Evolutionary conservation across 2,329 filamentous ascomycete species (phyloP).

Genomic region (Cryphonectria nitschkei): DNA sequence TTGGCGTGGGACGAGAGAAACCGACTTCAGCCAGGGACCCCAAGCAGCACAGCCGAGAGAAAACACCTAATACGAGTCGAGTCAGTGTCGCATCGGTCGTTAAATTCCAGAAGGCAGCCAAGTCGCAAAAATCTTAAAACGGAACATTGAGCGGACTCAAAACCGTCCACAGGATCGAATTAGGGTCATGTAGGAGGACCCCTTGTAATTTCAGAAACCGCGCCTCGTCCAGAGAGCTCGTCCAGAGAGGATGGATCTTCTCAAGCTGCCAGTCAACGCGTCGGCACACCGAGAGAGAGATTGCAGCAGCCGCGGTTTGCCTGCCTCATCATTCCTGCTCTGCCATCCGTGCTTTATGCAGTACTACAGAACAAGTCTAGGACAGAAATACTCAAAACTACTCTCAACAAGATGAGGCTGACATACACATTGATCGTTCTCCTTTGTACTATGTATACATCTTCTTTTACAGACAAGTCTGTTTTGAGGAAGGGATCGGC

Average conservation of each 20-base stretch:
- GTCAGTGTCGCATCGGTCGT: slow-evolving; percentile 23
- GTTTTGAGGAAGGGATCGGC: background rate
- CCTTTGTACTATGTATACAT: background rate
- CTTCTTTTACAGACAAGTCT: background rate
- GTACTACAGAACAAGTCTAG: slow-evolving; percentile 1
- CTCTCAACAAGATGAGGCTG: background rate
- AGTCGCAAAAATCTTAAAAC: slow-evolving; percentile 18
- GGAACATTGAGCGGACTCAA: slow-evolving; percentile 21
- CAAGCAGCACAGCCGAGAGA: slow-evolving; percentile 20
- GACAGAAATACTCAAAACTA: background rate
- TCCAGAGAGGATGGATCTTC: background rate
- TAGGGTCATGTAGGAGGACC: background rate
- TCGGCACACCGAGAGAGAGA: background rate
- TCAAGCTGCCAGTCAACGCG: background rate
- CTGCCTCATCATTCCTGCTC: background rate
- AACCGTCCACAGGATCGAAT: background rate
- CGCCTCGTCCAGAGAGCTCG: background rate
- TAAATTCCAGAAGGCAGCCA: slow-evolving; percentile 19
- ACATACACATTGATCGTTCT: background rate
- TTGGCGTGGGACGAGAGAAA: slow-evolving; percentile 5
- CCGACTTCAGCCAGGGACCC: slow-evolving; percentile 1
- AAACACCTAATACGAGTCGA: slow-evolving; percentile 23
- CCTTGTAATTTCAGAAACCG: background rate
- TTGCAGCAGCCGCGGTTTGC: background rate
- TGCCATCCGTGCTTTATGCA: background rate